phyloP scores from a whole-genome alignment of 2,329 filamentous ascomycete species.

The Claviceps sp. region DNA sequence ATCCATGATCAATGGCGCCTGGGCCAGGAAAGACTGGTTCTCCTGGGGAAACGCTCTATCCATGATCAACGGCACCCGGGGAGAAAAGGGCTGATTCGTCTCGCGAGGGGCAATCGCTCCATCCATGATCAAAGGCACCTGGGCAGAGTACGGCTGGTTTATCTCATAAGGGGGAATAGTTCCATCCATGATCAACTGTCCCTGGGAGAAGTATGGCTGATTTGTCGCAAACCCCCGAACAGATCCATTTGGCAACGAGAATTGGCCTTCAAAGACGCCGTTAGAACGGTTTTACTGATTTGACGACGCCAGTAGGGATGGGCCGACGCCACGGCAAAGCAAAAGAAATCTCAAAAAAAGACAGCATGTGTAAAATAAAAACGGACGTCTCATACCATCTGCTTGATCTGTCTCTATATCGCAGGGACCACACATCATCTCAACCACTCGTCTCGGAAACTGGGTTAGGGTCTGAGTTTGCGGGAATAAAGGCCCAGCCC shows the following conservation, averaged over 20 bases:
- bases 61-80: too few relatives aligned
- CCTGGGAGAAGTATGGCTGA: conserved; percentile 14
- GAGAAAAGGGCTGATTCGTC: too few relatives aligned
- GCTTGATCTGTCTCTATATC: conserved; percentile 13
- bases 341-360: not conserved
- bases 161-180: not conserved
- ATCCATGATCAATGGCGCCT: too few relatives aligned
- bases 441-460: conserved; percentile 16
- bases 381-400: conserved; percentile 16
- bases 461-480: conserved; percentile 14
- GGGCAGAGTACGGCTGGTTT: too few relatives aligned
- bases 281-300: not conserved
- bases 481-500: conserved; percentile 11
- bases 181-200: not conserved
- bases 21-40: too few relatives aligned
- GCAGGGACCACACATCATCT: conserved; percentile 21
- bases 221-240: conserved; percentile 16
- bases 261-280: conserved; percentile 17
- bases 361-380: not conserved
- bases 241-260: conserved; percentile 15
- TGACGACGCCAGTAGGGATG: not conserved
- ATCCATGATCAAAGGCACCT: too few relatives aligned
- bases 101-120: too few relatives aligned
- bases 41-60: too few relatives aligned
- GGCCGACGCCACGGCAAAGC: not conserved